Percentiles rank a stretch among this genome's conserved stretches.
Conservation (phyloP, 2,329 filamentous ascomycete species). For the Calycina herbarum region DNA sequence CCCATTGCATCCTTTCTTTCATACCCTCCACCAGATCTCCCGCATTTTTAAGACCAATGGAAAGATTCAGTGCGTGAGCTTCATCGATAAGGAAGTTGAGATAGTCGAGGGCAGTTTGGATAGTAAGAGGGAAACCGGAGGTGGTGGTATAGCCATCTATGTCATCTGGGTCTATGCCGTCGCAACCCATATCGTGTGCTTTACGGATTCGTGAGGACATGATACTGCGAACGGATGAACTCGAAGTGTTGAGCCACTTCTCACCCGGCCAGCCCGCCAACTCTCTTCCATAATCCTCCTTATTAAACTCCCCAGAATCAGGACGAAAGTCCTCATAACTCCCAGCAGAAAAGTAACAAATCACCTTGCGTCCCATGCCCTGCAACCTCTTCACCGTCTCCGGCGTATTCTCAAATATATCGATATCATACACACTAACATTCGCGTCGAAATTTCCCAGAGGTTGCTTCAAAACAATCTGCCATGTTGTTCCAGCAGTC, state of each 20-base stretch:
- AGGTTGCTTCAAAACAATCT: slow-evolving; percentile 14
- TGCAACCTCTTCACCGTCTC: slow-evolving; percentile 49
- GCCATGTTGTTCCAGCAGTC: slow-evolving; percentile 15
- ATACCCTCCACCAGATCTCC: slow-evolving; percentile 55
- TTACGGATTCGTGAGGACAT: slow-evolving; percentile 60
- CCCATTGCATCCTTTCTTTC: slow-evolving; percentile 57
- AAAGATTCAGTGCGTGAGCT: slow-evolving; percentile 54
- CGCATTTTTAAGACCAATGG: slow-evolving; percentile 69
- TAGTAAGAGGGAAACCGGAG: slow-evolving; percentile 43
- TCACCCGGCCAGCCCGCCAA: slow-evolving; percentile 66
- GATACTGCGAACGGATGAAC: slow-evolving; percentile 56
- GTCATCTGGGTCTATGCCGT: slow-evolving; percentile 70
- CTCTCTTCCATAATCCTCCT: slow-evolving; percentile 54
- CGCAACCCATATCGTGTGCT: slow-evolving; percentile 61
- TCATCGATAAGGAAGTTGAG: slow-evolving; percentile 33
- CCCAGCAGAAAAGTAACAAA: slow-evolving; percentile 74
- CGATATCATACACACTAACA: slow-evolving; percentile 41
- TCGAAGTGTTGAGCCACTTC: slow-evolving; percentile 62
- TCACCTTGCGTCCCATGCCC: slow-evolving; percentile 55
- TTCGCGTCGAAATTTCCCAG: slow-evolving; percentile 15
- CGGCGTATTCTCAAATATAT: slow-evolving; percentile 45
- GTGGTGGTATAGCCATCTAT: slow-evolving; percentile 64
- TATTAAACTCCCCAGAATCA: slow-evolving; percentile 53
- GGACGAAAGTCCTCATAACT: slow-evolving; percentile 63
- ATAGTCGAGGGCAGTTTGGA: neutral